Base-by-base conservation (phyloP, 2,329 filamentous ascomycete species). In the Teratosphaeria destructans region DNA sequence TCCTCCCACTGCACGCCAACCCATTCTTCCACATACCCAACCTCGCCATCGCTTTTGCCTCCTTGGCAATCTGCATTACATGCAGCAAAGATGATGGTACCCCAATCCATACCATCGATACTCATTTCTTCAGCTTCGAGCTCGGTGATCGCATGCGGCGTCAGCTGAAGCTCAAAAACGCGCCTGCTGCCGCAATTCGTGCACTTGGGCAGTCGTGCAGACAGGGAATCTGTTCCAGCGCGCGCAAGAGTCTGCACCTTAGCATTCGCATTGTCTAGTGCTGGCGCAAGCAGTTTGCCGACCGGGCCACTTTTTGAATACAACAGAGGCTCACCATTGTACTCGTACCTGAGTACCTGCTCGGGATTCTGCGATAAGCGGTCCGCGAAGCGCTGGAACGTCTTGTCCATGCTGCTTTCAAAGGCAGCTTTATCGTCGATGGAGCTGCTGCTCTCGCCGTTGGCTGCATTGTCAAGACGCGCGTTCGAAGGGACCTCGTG, bases 1-100 rank as follows among this genome's bases (percentile, higher is more conserved):
- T 96, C 92, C 75, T 99, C 94, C 94, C 93, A 99, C 75, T 99
- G 94, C 64, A 97, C 94, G 6, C 93, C 94, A n/a, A 83, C 85
- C 93, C 94, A 99, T 75, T 99, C 94, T 78, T 97, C 94, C 19
- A 91, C 69, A 75, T 95, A 97, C 1, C 86, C 89, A 0, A 85
- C 82, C 68, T 85, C 81, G 0, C 85, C 88, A 39, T 81, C 77
- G 56, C 64, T 61, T 6, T 84, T 80, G 0, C 82, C 81, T 5
- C 73, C 83, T 67, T 81, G 79, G 71, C 94, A 97, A 72, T 97
- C 90, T 70, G 76, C 83, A 64, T 82, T 84, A 73, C 94, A 99
- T 7, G 95, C 90, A 0, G 85, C 91, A 43, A 97, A 78, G 60
- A 99, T 84, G 8, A 99, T 82, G 0, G 91, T 97, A 0, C 93